A percentile compares a stretch with the other conserved stretches of the same genome.
phyloP scores from a whole-genome alignment of 2,329 filamentous ascomycete genomes.

The Graphilbum fragrans region DNA sequence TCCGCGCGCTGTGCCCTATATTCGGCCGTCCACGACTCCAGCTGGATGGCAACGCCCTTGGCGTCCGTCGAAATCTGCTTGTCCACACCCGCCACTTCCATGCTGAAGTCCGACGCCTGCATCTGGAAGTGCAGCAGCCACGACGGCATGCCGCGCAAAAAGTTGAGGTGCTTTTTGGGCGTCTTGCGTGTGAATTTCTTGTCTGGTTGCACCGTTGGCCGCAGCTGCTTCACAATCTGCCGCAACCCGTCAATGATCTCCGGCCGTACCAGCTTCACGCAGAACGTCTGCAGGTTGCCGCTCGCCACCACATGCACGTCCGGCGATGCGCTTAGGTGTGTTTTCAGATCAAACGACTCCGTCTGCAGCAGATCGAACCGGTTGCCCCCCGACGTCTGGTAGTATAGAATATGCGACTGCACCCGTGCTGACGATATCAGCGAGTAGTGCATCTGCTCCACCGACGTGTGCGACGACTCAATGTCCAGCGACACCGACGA shows the following conservation, averaged over 20 bases:
- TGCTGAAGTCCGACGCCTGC: constrained; percentile 77
- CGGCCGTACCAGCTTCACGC: constrained; percentile 76
- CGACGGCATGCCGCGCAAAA: constrained; percentile 64
- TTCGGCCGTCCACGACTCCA: constrained; percentile 79
- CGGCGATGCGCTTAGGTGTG: constrained; percentile 73
- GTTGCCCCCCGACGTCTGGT: constrained; percentile 73
- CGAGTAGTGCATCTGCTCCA: constrained; percentile 78
- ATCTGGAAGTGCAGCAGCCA: constrained; percentile 81
- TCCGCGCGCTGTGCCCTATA: constrained; percentile 76
- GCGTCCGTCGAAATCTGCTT: constrained; percentile 69
- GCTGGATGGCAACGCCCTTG: constrained; percentile 71
- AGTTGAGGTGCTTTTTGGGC: constrained; percentile 46
- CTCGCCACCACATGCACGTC: constrained; percentile 72
- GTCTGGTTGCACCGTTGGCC: constrained; percentile 54
- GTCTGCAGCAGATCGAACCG: constrained; percentile 81
- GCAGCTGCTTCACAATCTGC: constrained; percentile 79
- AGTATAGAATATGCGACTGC: constrained; percentile 82
- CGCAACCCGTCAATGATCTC: constrained; percentile 89
- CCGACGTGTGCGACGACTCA: constrained; percentile 85
- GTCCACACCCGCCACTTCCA: constrained; percentile 85
- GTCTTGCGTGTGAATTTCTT: constrained; percentile 38
- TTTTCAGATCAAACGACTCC: constrained; percentile 77
- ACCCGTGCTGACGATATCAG: constrained; percentile 71
- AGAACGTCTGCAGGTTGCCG: constrained; percentile 75
- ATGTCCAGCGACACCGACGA: constrained; percentile 88